phyloP scores from a whole-genome alignment of 768 basidiomycete genomes.

The Lactifluus hygrophoroides region DNA sequence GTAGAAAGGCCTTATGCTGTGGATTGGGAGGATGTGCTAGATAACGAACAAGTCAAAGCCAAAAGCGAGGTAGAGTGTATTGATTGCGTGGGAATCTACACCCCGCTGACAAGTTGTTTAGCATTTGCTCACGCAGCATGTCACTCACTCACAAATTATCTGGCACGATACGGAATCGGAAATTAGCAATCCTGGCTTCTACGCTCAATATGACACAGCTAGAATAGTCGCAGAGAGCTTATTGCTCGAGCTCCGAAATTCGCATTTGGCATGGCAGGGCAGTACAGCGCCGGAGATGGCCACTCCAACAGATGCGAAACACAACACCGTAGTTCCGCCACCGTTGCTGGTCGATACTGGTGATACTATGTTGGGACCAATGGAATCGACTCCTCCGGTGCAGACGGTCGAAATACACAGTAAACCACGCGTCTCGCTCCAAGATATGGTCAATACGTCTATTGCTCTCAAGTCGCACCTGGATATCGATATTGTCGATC shows the following conservation, averaged over 20 bases:
- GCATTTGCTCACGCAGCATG: constrained; percentile 18
- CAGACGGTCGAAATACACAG: constrained; percentile 7
- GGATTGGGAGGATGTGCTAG: constrained; percentile 62
- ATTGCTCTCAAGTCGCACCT: constrained; percentile 64
- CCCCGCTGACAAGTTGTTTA: neutral
- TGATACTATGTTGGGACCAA: neutral
- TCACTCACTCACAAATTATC: constrained; percentile 17
- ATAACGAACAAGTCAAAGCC: constrained; percentile 59
- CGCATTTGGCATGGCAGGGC: neutral
- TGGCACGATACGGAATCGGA: constrained; percentile 15
- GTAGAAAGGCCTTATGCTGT: constrained; percentile 55
- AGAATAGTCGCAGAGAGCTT: constrained; percentile 17
- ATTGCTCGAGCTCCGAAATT: constrained; percentile 18
- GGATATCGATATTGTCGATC: constrained; percentile 50
- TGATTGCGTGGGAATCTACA: neutral
- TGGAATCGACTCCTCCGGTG: constrained; percentile 12
- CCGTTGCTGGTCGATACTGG: constrained; percentile 3
- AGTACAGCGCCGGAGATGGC: neutral
- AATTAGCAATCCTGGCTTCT: constrained; percentile 12
- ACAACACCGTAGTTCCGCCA: neutral
- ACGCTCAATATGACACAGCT: constrained; percentile 10
- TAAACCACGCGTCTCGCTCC: constrained; percentile 43
- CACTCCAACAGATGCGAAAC: neutral
- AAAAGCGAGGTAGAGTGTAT: constrained; percentile 52
- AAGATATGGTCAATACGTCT: constrained; percentile 67